Percentiles rank a stretch among this genome's conserved stretches.
These are phyloP conservation scores for Botrytis sinoallii DNA, from an alignment of 2,329 filamentous ascomycete genomes.

Conservation along the genomic window DNA sequence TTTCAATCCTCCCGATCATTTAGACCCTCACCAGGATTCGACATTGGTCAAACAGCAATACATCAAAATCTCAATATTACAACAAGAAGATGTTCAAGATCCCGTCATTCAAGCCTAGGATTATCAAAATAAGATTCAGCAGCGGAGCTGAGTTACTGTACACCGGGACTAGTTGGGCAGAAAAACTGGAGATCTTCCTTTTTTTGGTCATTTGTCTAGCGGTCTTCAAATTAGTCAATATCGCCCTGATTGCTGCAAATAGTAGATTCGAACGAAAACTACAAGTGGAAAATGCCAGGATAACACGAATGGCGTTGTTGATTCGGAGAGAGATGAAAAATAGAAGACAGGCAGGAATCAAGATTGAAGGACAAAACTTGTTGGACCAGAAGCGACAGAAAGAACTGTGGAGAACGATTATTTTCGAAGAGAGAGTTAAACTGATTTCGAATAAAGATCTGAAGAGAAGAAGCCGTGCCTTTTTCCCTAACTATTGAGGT, in stretches of 20 bases:
- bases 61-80: background rate
- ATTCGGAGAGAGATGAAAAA: background rate
- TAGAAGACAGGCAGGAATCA: background rate
- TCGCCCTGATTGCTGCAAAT: background rate
- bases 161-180: background rate
- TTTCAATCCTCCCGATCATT: background rate
- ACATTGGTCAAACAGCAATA: background rate
- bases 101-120: no score
- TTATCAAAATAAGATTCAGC: no score
- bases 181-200: background rate
- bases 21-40: background rate
- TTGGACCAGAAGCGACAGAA: background rate
- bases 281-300: background rate
- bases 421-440: background rate
- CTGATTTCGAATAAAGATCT: background rate
- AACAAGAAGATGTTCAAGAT: background rate
- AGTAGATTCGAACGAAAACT: background rate
- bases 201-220: background rate
- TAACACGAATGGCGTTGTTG: background rate
- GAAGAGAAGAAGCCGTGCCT: background rate
- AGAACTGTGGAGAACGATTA: background rate
- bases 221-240: background rate
- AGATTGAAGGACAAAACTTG: background rate
- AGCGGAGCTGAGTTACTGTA: background rate
- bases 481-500: background rate